Evolutionary conservation across 2,329 filamentous ascomycete species (phyloP), one percentile per base, ranked within the genome.

Genomic region (Colletotrichum chlorophyti): DNA sequence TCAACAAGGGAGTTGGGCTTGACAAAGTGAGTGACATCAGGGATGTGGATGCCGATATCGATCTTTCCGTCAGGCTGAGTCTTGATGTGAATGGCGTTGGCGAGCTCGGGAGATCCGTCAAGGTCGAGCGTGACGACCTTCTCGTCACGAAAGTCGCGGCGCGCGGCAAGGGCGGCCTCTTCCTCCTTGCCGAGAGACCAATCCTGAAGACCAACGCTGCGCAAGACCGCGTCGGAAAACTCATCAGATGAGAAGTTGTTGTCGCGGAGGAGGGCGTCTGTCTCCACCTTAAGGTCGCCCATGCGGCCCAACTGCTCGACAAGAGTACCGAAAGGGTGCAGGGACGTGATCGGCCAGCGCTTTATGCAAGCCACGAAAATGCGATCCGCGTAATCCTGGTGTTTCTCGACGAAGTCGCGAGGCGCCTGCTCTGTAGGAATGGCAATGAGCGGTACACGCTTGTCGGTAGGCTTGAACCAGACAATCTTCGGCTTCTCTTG

Each of bases 341-440:
- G 86, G n/a, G 95, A 99, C 24, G 95, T 99, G 69, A 99, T 99
- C 63, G 95, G 95, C 95, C 95, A 99, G 70, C 95, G 88, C 84
- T 99, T 99, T 77, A 99, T 99, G 79, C 93, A 97, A 43, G 95
- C 95, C 66, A 99, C 95, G 65, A 99, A 99, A 69, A 99, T 99
- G 68, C 93, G 90, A 76, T 97, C 96, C 55, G 94, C 93, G 68
- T 98, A 99, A 26, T 97, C 92, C 74, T 97, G 92, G 74, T 99
- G 95, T 76, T 95, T 97, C 80, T 99, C 95, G 24, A 99, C 95
- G 68, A 99, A 99, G 76, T 98, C 95, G 31, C 93, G 90, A 17
- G 95, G 95, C 8, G 95, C 95, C 77, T 99, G 95, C 74, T 99
- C 95, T 3, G 95, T 99, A 2, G 95, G 95, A 64, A 99, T 99